A percentile compares a stretch with the other conserved stretches of the same genome.
These are phyloP conservation scores for Diaporthe sp. DNA, from an alignment of 2,329 filamentous ascomycete genomes.

Conservation along the genomic window DNA sequence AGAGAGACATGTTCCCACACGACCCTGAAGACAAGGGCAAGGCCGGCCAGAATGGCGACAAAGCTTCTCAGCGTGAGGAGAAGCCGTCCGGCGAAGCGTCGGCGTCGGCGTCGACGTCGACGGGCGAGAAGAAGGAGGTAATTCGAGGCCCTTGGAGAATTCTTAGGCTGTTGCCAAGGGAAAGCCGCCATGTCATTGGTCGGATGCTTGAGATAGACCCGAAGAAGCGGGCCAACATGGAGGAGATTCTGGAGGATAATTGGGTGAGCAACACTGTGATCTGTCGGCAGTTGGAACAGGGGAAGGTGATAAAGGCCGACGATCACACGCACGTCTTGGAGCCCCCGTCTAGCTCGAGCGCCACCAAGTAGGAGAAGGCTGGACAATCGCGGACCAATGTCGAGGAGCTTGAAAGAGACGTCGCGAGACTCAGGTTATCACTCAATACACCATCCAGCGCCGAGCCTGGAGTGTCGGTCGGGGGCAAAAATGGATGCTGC, in stretches of 20 bases:
- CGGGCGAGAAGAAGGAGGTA: slow-evolving; percentile 76
- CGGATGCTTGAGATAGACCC: slow-evolving; percentile 94
- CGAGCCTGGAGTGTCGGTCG: not conserved
- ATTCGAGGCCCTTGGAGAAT: slow-evolving; percentile 96
- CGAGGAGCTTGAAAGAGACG: not conserved
- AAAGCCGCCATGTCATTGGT: slow-evolving; percentile 90
- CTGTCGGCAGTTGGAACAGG: slow-evolving; percentile 82
- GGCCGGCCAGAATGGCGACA: slow-evolving; percentile 31
- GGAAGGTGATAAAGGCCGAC: slow-evolving; percentile 78
- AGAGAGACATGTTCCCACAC: slow-evolving; percentile 55
- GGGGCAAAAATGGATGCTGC: not conserved
- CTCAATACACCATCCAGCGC: not conserved
- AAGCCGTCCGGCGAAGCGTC: slow-evolving; percentile 47
- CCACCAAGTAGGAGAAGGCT: slow-evolving; percentile 42
- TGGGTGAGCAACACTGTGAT: slow-evolving; percentile 92
- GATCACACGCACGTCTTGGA: slow-evolving; percentile 90
- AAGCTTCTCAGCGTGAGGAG: slow-evolving; percentile 41
- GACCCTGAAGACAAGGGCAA: slow-evolving; percentile 49
- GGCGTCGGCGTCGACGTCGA: slow-evolving; percentile 28
- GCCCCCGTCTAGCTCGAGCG: slow-evolving; percentile 68
- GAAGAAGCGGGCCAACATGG: slow-evolving; percentile 84
- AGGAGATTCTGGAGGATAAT: slow-evolving; percentile 87
- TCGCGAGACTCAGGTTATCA: not conserved
- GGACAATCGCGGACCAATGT: not conserved
- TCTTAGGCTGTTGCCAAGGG: slow-evolving; percentile 86